phyloP scores from a whole-genome alignment of 495 filamentous ascomycete species.

The Coniosporium apollinis region DNA sequence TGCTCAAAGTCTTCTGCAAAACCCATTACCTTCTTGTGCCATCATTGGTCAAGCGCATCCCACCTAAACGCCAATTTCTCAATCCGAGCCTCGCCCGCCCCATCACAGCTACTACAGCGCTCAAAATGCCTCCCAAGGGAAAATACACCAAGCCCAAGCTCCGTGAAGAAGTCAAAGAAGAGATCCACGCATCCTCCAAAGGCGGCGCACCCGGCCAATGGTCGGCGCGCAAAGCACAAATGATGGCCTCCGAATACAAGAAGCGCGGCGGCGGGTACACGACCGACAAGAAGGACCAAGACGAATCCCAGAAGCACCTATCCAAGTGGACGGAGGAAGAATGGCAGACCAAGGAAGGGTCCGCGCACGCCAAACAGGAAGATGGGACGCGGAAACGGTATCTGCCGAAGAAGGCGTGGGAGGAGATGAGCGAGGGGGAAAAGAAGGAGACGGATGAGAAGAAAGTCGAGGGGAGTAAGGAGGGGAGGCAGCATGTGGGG shows the following conservation, averaged over 20 bases:
- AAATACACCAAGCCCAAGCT: constrained; percentile 34
- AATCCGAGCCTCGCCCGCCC: too few relatives aligned
- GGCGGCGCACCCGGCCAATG: constrained; percentile 34
- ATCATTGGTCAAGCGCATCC: too few relatives aligned
- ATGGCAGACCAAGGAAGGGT: constrained; percentile 35
- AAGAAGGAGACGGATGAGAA: constrained; percentile 30
- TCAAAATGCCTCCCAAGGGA: constrained; percentile 28
- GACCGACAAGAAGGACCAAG: constrained; percentile 26
- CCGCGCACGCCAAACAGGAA: constrained; percentile 25
- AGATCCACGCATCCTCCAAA: constrained; percentile 30
- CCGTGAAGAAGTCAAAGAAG: constrained; percentile 31
- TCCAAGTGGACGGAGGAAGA: constrained; percentile 31
- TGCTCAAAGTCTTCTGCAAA: too few relatives aligned
- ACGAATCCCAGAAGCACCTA: constrained; percentile 27
- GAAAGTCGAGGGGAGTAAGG: constrained; percentile 25
- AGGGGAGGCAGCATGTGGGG: constrained; percentile 30
- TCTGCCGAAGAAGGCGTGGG: constrained; percentile 33
- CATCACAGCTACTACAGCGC: too few relatives aligned
- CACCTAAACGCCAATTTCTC: too few relatives aligned
- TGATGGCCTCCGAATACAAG: constrained; percentile 36
- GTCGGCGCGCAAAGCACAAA: constrained; percentile 34
- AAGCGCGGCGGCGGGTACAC: constrained; percentile 33
- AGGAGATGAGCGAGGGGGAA: constrained; percentile 29
- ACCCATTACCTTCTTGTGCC: too few relatives aligned
- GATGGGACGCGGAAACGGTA: constrained; percentile 32